Evolutionary conservation across 2,329 filamentous ascomycete species (phyloP).

Genomic region (Fusarium anguioides): DNA sequence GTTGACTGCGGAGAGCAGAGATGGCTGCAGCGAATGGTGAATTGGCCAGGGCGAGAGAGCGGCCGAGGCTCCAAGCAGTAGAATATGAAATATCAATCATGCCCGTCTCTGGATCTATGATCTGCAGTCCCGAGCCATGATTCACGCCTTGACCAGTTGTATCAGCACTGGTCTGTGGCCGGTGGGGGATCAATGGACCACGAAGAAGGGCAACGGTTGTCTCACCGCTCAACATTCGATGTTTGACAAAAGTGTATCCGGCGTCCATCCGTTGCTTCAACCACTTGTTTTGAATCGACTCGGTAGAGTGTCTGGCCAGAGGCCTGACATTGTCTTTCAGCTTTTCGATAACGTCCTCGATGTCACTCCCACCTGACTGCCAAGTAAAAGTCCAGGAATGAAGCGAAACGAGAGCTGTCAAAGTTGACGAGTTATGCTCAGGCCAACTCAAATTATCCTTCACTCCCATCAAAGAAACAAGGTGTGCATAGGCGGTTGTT

Average conservation of each 20-base stretch:
- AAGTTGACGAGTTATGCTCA: background rate
- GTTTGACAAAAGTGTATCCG: background rate
- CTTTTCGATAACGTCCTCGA: background rate
- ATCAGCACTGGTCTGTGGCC: background rate
- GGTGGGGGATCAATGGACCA: background rate
- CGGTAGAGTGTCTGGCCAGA: background rate
- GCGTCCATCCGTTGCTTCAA: background rate
- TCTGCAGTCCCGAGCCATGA: background rate
- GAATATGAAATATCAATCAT: background rate
- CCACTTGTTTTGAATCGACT: background rate
- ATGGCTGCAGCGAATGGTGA: background rate
- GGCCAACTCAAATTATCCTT: background rate
- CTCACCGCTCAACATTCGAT: background rate
- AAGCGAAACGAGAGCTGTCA: background rate
- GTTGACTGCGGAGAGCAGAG: background rate
- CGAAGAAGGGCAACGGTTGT: background rate
- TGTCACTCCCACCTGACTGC: background rate
- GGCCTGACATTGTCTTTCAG: background rate
- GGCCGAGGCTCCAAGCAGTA: background rate
- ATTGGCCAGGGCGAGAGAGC: background rate
- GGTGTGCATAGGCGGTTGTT: background rate
- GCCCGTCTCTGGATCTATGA: background rate
- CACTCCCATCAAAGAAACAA: background rate
- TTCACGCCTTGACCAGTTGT: no score
- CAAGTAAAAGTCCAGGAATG: background rate